Base-by-base conservation (phyloP, 2,329 filamentous ascomycete species). In the Pseudocercospora macadamiae region DNA sequence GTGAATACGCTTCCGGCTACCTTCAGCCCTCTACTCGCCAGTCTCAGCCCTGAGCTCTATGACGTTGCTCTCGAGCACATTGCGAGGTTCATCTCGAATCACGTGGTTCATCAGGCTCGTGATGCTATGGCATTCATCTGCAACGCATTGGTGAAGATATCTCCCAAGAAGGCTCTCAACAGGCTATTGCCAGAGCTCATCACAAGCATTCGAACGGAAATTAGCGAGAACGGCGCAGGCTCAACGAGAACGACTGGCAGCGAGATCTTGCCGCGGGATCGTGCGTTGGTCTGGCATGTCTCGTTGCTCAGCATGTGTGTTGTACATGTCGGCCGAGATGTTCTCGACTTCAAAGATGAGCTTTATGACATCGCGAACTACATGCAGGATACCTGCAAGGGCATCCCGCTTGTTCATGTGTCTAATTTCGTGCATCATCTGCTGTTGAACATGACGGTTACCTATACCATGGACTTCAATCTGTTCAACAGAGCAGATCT, bases 111-210 rank as follows among this genome's bases (percentile, higher is more conserved):
- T 69, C 95, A 97, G 76, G 93, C 95, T 54, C 83, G 93, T 65
- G 95, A 99, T 80, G 93, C 95, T 6, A 97, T 99, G 89, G 95
- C 96, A 1, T 99, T 96, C 83, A 97, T 97, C 54, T 90, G 93
- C 76, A 97, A 97, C 74, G 90, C 91, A 0, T 82, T 99, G 21
- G 96, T 95, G 82, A 97, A 97, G 76, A 91, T 96, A 66, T 91
- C 96, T 67, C 93, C 96, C 0, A 88, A 93, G 72, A 97, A 97
- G 78, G 92, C 95, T 0, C 81, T 99, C 51, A 95, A 93, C 72
- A 86, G 91, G 12, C 89, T 99, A 55, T 83, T 99, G 28, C 95
- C 95, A 1, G 91, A 96, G 79, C 82, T 97, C 54, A 89, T 96
- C 51, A 84, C 90, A 72, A 93, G 91, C 57, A 99, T 99, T 65